Evolutionary conservation across 2,329 filamentous ascomycete genomes (phyloP).

Genomic region (Cercospora citrullina): DNA sequence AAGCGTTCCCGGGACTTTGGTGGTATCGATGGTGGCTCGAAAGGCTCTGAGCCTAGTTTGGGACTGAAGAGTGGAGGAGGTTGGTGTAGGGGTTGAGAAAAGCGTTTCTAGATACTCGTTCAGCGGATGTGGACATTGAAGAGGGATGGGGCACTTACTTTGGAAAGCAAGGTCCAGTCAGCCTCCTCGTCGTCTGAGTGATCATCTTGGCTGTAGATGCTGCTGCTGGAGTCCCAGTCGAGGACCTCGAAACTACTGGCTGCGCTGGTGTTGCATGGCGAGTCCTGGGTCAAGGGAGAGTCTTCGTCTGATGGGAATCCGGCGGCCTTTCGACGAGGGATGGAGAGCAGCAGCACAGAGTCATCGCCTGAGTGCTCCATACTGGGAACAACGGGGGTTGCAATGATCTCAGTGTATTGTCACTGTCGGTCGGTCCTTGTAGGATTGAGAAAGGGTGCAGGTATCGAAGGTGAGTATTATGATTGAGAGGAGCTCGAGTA

Average conservation of each 20-base stretch:
- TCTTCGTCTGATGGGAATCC: neutral
- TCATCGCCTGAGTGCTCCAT: neutral
- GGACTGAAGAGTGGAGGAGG: conserved; percentile 1
- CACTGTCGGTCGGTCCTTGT: neutral
- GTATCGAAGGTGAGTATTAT: neutral
- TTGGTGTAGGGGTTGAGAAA: neutral
- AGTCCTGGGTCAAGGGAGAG: neutral
- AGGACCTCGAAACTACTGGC: neutral
- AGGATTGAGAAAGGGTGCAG: neutral
- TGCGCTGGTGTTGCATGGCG: neutral
- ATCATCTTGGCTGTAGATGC: neutral
- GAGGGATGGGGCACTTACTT: neutral
- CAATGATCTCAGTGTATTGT: neutral
- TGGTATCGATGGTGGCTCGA: neutral
- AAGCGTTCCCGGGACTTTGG: neutral
- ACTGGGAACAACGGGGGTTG: neutral
- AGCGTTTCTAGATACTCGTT: neutral
- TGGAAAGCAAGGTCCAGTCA: neutral
- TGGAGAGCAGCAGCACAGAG: neutral
- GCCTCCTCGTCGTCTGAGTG: neutral
- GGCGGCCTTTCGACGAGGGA: neutral
- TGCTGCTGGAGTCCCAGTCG: neutral
- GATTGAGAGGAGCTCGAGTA: neutral
- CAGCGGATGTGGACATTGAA: neutral
- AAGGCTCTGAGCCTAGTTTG: neutral